These are phyloP conservation scores for Wickerhamomyces mucosus DNA, from an alignment of 805 yeast species.

Conservation along the genomic window DNA sequence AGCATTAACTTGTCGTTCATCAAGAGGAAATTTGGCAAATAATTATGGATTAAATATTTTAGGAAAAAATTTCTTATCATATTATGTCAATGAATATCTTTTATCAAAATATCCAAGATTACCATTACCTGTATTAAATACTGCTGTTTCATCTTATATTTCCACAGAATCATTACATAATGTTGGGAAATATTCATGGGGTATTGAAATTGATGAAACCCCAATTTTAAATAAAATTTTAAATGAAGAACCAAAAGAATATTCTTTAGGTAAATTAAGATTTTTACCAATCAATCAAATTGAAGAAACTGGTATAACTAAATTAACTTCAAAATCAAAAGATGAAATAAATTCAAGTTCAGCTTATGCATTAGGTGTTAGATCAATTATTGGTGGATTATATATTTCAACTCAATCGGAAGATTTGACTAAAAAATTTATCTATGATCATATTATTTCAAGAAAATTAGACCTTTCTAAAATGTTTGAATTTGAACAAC, in stretches of 20 bases:
- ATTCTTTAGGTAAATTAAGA: conserved; percentile 63
- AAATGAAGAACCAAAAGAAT: conserved; percentile 56
- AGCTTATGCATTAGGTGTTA: conserved; percentile 59
- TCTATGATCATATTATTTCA: conserved; percentile 68
- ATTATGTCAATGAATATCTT: conserved; percentile 66
- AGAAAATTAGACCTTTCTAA: conserved; percentile 66
- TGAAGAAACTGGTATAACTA: conserved; percentile 43
- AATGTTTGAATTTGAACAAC: conserved; percentile 75
- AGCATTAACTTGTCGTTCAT: conserved; percentile 55
- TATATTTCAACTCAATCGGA: conserved; percentile 61
- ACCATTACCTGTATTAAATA: conserved; percentile 69
- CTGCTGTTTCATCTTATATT: conserved; percentile 68
- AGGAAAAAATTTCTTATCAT: conserved; percentile 70
- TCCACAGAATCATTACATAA: conserved; percentile 56
- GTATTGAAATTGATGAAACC: conserved; percentile 68
- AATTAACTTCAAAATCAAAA: conserved; percentile 24
- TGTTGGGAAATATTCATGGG: conserved; percentile 70
- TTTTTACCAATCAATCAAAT: conserved; percentile 26
- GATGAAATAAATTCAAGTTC: conserved; percentile 19
- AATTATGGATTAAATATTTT: conserved; percentile 74
- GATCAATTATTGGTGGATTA: conserved; percentile 76
- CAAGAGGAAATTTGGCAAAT: conserved; percentile 39
- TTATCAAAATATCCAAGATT: conserved; percentile 79
- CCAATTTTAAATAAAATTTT: conserved; percentile 57
- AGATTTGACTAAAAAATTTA: conserved; percentile 51